A percentile compares a stretch with the other conserved stretches of the same genome.
Evolutionary conservation across 1,139 yeast species (phyloP).

Genomic region (Geotrichum cucujoidarum): DNA sequence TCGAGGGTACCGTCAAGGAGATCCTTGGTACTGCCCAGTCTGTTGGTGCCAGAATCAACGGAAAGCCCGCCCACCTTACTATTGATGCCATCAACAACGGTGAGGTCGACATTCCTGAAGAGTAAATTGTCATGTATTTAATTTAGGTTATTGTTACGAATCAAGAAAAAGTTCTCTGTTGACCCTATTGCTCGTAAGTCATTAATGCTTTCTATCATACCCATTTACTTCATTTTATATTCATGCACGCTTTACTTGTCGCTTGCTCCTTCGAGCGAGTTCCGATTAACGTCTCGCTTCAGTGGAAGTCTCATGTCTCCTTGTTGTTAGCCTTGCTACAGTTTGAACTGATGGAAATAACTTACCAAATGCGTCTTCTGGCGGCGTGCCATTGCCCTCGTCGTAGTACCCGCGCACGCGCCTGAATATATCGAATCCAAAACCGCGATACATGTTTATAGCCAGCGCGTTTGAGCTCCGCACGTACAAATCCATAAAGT

Average conservation of each 20-base stretch:
- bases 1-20: slow-evolving; percentile 97
- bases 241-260: slow-evolving; percentile 18
- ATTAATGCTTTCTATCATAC: too few relatives aligned
- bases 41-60: slow-evolving; percentile 97
- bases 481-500: slow-evolving; percentile 86
- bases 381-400: slow-evolving; percentile 44
- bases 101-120: slow-evolving; percentile 62
- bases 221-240: background rate
- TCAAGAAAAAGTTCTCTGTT: slow-evolving; percentile 8
- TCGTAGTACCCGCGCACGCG: slow-evolving; percentile 90
- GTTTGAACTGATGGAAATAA: too few relatives aligned
- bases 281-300: slow-evolving; percentile 47
- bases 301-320: slow-evolving; percentile 46
- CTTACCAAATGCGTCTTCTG: slow-evolving; percentile 89
- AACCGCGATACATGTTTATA: slow-evolving; percentile 69
- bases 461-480: slow-evolving; percentile 80
- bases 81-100: slow-evolving; percentile 97
- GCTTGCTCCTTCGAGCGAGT: slow-evolving; percentile 26
- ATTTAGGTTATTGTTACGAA: slow-evolving; percentile 22
- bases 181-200: too few relatives aligned
- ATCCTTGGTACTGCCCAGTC: slow-evolving; percentile 99
- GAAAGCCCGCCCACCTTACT: slow-evolving; percentile 98
- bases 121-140: slow-evolving; percentile 21
- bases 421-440: slow-evolving; percentile 81
- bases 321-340: too few relatives aligned